Percentiles rank a stretch among this genome's conserved stretches.
These are phyloP conservation scores for Pseudozyma thailandica DNA, from an alignment of 1,284 basidiomycete genomes.

Conservation along the genomic window DNA sequence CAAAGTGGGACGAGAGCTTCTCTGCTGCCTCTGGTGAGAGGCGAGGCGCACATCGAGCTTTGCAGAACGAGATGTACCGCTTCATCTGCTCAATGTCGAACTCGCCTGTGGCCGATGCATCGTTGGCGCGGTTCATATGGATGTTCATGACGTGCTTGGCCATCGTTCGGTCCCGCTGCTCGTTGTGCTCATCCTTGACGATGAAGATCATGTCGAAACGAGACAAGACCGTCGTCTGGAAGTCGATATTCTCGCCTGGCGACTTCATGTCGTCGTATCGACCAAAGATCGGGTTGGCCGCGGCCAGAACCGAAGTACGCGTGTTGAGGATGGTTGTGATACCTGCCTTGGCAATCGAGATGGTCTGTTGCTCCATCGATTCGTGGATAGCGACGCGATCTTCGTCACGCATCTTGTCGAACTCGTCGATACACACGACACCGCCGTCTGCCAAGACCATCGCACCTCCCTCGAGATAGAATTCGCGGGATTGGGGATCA, in stretches of 20 bases:
- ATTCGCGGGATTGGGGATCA: constrained; percentile 90
- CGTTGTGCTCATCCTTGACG: constrained; percentile 97
- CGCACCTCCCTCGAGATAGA: constrained; percentile 97
- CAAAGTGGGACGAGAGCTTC: constrained; percentile 97
- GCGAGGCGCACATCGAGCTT: constrained; percentile 94
- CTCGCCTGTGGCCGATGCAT: constrained; percentile 76
- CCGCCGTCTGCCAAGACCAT: constrained; percentile 99
- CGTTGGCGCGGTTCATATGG: constrained; percentile 89
- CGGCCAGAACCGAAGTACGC: constrained; percentile 93
- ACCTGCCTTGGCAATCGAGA: constrained; percentile 98
- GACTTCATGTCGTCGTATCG: constrained; percentile 97
- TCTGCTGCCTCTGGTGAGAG: constrained; percentile 92
- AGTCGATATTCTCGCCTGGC: constrained; percentile 98
- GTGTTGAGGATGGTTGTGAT: constrained; percentile 98
- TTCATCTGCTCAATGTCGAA: constrained; percentile 99
- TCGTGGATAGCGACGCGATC: constrained; percentile 99
- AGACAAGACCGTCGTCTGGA: constrained; percentile 97
- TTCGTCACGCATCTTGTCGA: constrained; percentile 99
- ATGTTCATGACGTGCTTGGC: constrained; percentile 99
- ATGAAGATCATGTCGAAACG: constrained; percentile 99
- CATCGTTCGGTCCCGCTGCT: constrained; percentile 89
- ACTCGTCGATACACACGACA: constrained; percentile 99
- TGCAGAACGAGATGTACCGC: constrained; percentile 94
- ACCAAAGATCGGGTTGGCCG: constrained; percentile 98
- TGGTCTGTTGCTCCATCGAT: constrained; percentile 99